phyloP scores from a whole-genome alignment of 495 filamentous ascomycete genomes.

The Aspergillus sparsus region DNA sequence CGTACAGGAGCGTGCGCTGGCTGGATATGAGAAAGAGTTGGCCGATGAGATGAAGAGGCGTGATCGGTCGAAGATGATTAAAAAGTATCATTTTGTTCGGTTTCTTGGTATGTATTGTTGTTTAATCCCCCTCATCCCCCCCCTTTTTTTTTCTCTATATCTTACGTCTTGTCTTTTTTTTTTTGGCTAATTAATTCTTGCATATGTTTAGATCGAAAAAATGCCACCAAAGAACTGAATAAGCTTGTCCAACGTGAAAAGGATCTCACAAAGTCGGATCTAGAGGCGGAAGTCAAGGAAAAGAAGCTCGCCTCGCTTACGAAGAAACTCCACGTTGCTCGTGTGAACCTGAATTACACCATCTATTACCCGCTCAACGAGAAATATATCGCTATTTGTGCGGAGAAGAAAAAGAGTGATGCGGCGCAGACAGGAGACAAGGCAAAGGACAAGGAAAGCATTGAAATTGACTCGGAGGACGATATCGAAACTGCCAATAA shows the following conservation, averaged over 20 bases:
- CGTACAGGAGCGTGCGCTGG: constrained; percentile 79
- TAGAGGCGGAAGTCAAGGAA: constrained; percentile 44
- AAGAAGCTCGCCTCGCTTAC: constrained; percentile 51
- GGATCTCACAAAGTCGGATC: constrained; percentile 36
- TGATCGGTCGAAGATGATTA: constrained; percentile 70
- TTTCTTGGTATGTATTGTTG: constrained; percentile 64
- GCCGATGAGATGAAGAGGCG: constrained; percentile 61
- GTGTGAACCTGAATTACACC: constrained; percentile 85
- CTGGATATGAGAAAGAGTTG: constrained; percentile 72
- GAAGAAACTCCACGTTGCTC: constrained; percentile 63
- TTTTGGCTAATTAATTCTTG: no score
- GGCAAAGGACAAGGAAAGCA: constrained; percentile 19
- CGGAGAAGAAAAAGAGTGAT: constrained; percentile 37
- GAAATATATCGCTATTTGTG: constrained; percentile 78
- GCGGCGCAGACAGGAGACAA: constrained; percentile 10
- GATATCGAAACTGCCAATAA: constrained; percentile 16
- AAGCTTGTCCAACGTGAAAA: constrained; percentile 52
- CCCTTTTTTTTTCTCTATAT: neutral
- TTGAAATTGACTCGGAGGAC: constrained; percentile 17
- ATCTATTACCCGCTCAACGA: constrained; percentile 77
- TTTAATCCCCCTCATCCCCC: neutral
- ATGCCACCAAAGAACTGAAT: constrained; percentile 71
- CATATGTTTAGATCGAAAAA: constrained; percentile 70
- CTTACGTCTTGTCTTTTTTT: neutral
- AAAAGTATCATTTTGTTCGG: constrained; percentile 89